Percentiles rank a stretch among this genome's conserved stretches.
Evolutionary conservation across 768 basidiomycete genomes (phyloP).

Genomic region (Boletus reticulatus): DNA sequence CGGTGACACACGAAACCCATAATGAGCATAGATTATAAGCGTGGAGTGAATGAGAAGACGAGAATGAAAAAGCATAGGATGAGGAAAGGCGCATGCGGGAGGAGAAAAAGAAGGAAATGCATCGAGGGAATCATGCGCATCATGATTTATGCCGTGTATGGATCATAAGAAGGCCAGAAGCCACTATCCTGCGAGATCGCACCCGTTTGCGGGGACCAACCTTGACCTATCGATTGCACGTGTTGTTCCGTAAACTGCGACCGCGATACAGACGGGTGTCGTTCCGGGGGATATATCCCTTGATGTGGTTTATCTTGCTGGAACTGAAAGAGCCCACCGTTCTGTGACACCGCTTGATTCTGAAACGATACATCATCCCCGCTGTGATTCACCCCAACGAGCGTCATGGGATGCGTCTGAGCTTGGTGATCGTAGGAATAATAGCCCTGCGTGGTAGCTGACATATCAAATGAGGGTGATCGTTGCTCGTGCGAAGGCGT

Average conservation of each 20-base stretch:
- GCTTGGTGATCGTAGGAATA: slow-evolving; percentile 21
- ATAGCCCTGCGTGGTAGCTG: slow-evolving; percentile 16
- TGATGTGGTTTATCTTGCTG: slow-evolving; percentile 24
- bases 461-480: slow-evolving; percentile 20
- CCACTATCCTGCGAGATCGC: slow-evolving; percentile 13
- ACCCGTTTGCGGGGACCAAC: slow-evolving; percentile 20
- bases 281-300: slow-evolving; percentile 24
- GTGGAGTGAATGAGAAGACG: background rate
- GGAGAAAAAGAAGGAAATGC: background rate
- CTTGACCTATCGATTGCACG: slow-evolving; percentile 8
- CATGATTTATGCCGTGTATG: slow-evolving; percentile 19
- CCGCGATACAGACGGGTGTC: slow-evolving; percentile 17
- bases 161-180: slow-evolving; percentile 29
- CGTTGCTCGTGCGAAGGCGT: slow-evolving; percentile 23
- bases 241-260: slow-evolving; percentile 20
- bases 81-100: background rate
- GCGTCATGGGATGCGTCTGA: slow-evolving; percentile 17
- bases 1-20: background rate
- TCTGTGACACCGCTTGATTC: slow-evolving; percentile 15
- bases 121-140: background rate
- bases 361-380: slow-evolving; percentile 17
- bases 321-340: slow-evolving; percentile 15
- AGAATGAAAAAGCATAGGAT: background rate
- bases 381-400: slow-evolving; percentile 15
- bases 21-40: slow-evolving; percentile 1